Evolutionary conservation across 2,329 filamentous ascomycete genomes (phyloP).

Genomic region (Calonectria ilicicola): DNA sequence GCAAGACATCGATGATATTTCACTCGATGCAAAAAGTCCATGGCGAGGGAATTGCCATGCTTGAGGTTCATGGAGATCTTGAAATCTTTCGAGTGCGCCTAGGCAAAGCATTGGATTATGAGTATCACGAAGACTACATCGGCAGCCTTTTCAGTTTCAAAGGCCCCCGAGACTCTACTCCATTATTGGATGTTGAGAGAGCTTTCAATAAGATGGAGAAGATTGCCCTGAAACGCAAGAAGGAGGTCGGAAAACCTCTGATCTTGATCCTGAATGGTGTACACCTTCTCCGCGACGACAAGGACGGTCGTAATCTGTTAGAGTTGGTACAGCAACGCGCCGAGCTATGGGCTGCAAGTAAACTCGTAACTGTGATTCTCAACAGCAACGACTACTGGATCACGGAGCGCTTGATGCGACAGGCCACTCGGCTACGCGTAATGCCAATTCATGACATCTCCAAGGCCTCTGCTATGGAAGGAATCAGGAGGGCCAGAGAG

Average conservation of each 20-base stretch:
- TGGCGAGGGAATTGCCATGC: constrained; percentile 76
- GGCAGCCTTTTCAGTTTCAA: constrained; percentile 78
- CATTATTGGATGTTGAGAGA: constrained; percentile 77
- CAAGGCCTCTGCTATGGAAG: constrained; percentile 60
- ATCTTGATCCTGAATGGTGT: constrained; percentile 76
- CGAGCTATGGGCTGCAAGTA: constrained; percentile 79
- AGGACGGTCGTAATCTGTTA: constrained; percentile 74
- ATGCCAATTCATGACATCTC: constrained; percentile 64
- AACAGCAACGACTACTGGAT: constrained; percentile 72
- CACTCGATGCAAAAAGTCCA: constrained; percentile 77
- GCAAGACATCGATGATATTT: constrained; percentile 79
- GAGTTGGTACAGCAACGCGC: constrained; percentile 79
- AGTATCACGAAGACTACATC: constrained; percentile 76
- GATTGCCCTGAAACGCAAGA: constrained; percentile 69
- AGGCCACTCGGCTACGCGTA: constrained; percentile 67
- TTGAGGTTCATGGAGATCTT: constrained; percentile 77
- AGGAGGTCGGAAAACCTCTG: constrained; percentile 62
- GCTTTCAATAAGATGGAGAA: constrained; percentile 82
- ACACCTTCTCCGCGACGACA: constrained; percentile 75
- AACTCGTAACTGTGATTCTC: constrained; percentile 71
- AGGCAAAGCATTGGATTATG: constrained; percentile 77
- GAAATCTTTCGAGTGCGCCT: constrained; percentile 81
- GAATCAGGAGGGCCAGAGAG: constrained; percentile 61
- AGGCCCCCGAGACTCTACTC: constrained; percentile 76
- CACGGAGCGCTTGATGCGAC: constrained; percentile 66